Evolutionary conservation across 2,329 filamentous ascomycete genomes (phyloP).

Genomic region (Tolypocladium tropicale): DNA sequence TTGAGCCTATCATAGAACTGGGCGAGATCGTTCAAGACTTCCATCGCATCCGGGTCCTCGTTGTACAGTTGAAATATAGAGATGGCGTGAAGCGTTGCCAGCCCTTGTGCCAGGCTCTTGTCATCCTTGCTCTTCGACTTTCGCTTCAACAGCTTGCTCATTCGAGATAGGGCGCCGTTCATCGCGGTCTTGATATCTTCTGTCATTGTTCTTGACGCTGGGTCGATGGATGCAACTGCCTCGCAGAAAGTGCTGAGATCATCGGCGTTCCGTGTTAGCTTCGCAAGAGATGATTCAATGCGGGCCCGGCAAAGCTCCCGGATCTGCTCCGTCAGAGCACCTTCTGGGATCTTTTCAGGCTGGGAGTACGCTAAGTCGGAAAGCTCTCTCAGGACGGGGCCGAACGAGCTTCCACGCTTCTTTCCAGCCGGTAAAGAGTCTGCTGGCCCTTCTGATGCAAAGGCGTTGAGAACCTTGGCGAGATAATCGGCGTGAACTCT

Average conservation of each 20-base stretch:
- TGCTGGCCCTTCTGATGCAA: conserved; percentile 9
- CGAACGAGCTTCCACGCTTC: conserved; percentile 19
- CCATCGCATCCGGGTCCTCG: conserved; percentile 75
- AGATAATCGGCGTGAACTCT: conserved; percentile 45
- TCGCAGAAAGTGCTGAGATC: conserved; percentile 43
- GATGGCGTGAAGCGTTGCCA: conserved; percentile 74
- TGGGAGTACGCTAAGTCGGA: conserved; percentile 45
- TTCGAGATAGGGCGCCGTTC: conserved; percentile 38
- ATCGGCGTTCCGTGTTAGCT: conserved; percentile 42
- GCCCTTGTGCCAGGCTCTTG: conserved; percentile 43
- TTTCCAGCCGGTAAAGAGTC: conserved; percentile 16
- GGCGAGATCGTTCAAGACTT: conserved; percentile 72
- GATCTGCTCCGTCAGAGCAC: conserved; percentile 38
- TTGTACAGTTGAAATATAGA: conserved; percentile 85
- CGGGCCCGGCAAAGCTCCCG: conserved; percentile 44
- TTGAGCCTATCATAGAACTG: conserved; percentile 61
- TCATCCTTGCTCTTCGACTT: conserved; percentile 22
- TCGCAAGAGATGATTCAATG: conserved; percentile 48
- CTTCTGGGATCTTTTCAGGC: conserved; percentile 28
- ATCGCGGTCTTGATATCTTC: conserved; percentile 42
- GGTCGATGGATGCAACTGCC: conserved; percentile 43
- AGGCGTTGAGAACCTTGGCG: conserved; percentile 37
- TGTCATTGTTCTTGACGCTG: conserved; percentile 42
- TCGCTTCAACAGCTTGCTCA: conserved; percentile 41
- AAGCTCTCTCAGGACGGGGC: conserved; percentile 38